Conservation (phyloP, 352 stramenopile genomes). For the Phytopythium sindhum region DNA sequence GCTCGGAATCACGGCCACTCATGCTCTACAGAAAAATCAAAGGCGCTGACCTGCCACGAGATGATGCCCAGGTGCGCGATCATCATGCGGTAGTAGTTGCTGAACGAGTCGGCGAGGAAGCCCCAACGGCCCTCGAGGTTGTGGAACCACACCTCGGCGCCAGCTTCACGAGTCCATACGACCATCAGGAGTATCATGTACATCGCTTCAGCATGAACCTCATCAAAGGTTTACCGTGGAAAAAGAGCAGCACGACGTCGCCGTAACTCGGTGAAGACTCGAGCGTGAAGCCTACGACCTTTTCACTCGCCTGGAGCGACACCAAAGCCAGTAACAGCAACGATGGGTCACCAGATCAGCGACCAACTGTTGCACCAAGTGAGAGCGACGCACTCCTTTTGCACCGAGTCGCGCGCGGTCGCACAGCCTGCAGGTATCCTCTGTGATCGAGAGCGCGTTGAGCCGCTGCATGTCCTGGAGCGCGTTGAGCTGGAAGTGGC, state of each 20-base stretch:
- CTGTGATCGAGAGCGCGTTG: slow-evolving; percentile 22
- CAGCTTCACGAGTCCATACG: slow-evolving; percentile 14
- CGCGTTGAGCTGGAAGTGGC: slow-evolving; percentile 60
- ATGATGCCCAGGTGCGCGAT: slow-evolving; percentile 72
- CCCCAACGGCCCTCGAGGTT: slow-evolving; percentile 58
- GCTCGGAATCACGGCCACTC: no score
- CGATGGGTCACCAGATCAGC: background rate
- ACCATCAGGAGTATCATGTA: background rate
- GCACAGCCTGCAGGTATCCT: slow-evolving; percentile 25
- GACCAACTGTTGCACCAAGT: background rate
- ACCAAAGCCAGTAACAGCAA: background rate
- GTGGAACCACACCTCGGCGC: slow-evolving; percentile 62
- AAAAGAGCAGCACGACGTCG: slow-evolving; percentile 50
- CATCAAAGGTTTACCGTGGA: slow-evolving; percentile 15
- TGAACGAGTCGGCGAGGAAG: slow-evolving; percentile 66
- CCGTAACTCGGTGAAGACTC: slow-evolving; percentile 59
- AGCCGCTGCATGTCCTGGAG: slow-evolving; percentile 60
- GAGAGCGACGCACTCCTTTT: background rate
- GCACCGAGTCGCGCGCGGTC: slow-evolving; percentile 35
- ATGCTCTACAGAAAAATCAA: background rate
- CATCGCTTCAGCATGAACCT: no score
- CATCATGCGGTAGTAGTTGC: slow-evolving; percentile 83
- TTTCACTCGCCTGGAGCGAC: slow-evolving; percentile 9
- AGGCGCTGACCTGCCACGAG: slow-evolving; percentile 52
- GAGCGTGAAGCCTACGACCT: slow-evolving; percentile 40